Evolutionary conservation across 1,284 basidiomycete genomes (phyloP), one percentile per base, ranked within the genome.

Genomic region (Cerioporus squamosus): DNA sequence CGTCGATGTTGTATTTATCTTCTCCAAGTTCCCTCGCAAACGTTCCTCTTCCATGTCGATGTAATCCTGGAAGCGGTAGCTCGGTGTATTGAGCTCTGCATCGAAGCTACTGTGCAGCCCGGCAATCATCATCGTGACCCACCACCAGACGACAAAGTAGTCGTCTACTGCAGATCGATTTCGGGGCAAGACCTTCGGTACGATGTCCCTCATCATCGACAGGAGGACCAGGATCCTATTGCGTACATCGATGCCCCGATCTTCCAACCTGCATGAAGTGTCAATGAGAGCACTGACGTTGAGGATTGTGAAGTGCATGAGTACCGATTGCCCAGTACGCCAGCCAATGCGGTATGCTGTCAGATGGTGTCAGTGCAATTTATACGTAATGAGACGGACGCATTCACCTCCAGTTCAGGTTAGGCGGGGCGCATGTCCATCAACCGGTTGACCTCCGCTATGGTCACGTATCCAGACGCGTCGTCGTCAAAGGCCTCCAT

Each of bases 401-500:
- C 18, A 31, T 51, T 12, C 4, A 62, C 63, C 63, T 64, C 63
- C 63, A 64, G 5, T 17, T 18, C 3, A 57, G 57, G 5, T 44
- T 46, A 1, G 53, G 29, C 3, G n/a, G 55, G 57, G 0, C 58
- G 48, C 36, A 53, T 40, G 14, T 59, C 57, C 57, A 62, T 62
- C n/a, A 64, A 44, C 29, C 48, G 55, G 46, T 64, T 64, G 26
- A 64, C 55, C 44, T 76, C 74, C 14, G 64, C 59, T n/a, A 74
- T 64, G 14, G 68, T 74, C 2, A 75, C 61, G 48, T 71, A 74
- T 0, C 72, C 71, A 15, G 65, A 68, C 0, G 66, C 70, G 48
- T 76, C 74, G 24, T 70, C 69, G 50, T 75, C 74, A 42, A 74
- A 68, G 0, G 70, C 72, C 42, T 72, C 71, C 39, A 68, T 50